A percentile compares a stretch with the other conserved stretches of the same genome.
Conservation (phyloP, 352 stramenopile species). For the Phytophthora foliorum region DNA sequence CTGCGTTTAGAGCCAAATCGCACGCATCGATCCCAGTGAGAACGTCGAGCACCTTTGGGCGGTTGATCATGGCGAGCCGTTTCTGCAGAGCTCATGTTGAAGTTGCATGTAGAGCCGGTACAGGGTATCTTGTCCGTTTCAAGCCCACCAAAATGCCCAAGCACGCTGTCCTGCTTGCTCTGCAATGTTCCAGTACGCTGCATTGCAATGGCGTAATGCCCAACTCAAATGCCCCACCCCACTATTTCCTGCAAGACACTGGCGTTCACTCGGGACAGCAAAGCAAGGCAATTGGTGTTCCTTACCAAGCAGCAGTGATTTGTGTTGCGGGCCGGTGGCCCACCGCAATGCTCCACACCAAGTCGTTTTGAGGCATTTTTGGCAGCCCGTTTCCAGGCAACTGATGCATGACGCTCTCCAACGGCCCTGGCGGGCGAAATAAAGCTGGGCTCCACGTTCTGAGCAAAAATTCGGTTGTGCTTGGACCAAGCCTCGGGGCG, state of each 20-base stretch:
- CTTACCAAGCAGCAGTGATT: not conserved
- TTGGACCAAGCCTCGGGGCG: too few species aligned
- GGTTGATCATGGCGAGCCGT: slow-evolving; percentile 5
- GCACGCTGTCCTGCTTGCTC: too few species aligned
- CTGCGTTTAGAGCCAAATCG: slow-evolving; percentile 9
- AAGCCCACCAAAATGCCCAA: too few species aligned
- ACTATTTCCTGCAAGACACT: not conserved
- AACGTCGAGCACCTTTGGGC: not conserved
- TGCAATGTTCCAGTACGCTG: not conserved
- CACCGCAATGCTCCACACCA: slow-evolving; percentile 10
- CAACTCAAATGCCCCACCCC: too few species aligned
- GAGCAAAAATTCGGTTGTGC: slow-evolving; percentile 9
- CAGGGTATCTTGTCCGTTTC: slow-evolving; percentile 38
- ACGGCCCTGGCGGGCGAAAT: slow-evolving; percentile 10
- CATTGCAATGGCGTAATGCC: not conserved
- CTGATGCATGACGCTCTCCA: slow-evolving; percentile 7
- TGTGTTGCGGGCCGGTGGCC: not conserved
- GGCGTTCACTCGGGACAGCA: not conserved
- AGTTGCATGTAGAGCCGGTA: slow-evolving; percentile 35
- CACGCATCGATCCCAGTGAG: slow-evolving; percentile 3
- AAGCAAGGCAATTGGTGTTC: not conserved
- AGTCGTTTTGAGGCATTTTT: slow-evolving; percentile 27
- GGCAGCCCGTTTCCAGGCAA: slow-evolving; percentile 23
- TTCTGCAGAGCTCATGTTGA: slow-evolving; percentile 29
- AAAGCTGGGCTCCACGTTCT: not conserved